phyloP scores from a whole-genome alignment of 163 green algal species.

The Picocystis sp. region DNA sequence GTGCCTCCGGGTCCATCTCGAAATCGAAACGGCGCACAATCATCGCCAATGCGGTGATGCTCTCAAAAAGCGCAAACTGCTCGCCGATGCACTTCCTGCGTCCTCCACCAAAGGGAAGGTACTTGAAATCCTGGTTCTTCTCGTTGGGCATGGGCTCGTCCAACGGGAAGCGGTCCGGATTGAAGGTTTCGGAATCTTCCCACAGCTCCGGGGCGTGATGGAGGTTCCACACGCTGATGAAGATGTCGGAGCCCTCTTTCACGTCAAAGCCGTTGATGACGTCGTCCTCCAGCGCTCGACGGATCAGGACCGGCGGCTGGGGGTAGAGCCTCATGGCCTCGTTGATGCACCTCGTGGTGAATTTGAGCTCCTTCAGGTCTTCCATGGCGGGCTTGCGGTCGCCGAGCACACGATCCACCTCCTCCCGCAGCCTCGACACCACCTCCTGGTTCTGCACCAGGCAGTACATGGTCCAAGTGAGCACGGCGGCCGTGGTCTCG shows the following conservation, averaged over 20 bases:
- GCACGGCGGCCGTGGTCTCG: constrained; percentile 30
- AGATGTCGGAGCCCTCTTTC: constrained; percentile 2
- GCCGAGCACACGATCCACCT: constrained; percentile 24
- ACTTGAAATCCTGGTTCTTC: not conserved
- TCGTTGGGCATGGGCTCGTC: constrained; percentile 35
- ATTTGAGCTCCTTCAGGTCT: constrained; percentile 22
- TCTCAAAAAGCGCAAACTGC: too few relatives aligned
- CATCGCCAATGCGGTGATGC: too few relatives aligned
- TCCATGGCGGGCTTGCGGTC: constrained; percentile 20
- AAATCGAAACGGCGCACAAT: too few relatives aligned
- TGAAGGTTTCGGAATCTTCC: constrained; percentile 1
- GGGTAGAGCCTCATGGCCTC: constrained; percentile 10
- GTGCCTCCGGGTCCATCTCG: too few relatives aligned
- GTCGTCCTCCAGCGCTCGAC: constrained; percentile 2
- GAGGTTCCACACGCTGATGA: constrained; percentile 23
- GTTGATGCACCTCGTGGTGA: constrained; percentile 23
- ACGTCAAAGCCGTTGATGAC: not conserved
- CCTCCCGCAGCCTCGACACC: constrained; percentile 13
- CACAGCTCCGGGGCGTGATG: constrained; percentile 10
- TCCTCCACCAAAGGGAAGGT: too few relatives aligned
- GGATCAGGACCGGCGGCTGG: constrained; percentile 5
- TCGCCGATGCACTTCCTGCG: too few relatives aligned
- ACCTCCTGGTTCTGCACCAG: constrained; percentile 20
- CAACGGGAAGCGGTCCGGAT: constrained; percentile 5
- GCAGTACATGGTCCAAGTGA: constrained; percentile 29